These are phyloP conservation scores for Exophiala sideris DNA, from an alignment of 2,329 filamentous ascomycete genomes.

Conservation along the genomic window DNA sequence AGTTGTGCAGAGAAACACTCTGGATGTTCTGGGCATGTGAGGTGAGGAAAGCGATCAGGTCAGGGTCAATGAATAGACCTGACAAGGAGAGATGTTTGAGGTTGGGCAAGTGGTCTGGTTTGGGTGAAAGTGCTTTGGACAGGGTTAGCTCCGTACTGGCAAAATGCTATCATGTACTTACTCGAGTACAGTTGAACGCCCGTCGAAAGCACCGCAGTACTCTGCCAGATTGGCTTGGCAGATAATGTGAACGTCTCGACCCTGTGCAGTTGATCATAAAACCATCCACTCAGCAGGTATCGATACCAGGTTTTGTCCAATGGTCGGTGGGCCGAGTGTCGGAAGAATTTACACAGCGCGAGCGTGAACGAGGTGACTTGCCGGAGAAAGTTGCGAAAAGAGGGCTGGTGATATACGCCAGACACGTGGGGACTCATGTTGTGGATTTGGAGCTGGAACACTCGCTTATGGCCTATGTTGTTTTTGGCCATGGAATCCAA, in stretches of 20 bases:
- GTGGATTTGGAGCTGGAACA: background rate
- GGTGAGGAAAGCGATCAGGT: background rate
- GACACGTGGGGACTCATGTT: background rate
- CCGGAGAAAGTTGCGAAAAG: background rate
- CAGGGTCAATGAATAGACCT: background rate
- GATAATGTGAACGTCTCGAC: background rate
- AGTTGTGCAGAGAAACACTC: background rate
- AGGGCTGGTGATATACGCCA: constrained; percentile 1
- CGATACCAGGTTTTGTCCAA: background rate
- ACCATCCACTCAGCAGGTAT: background rate
- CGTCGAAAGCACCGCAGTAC: background rate
- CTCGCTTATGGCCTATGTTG: background rate
- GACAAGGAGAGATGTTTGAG: background rate
- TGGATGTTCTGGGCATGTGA: background rate
- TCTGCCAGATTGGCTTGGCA: background rate
- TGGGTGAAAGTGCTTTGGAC: background rate
- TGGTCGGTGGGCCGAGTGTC: background rate
- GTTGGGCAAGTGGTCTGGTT: background rate
- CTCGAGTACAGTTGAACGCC: background rate
- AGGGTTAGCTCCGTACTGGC: background rate
- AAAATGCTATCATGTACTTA: background rate
- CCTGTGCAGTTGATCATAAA: background rate
- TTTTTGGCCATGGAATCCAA: background rate
- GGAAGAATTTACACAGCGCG: background rate
- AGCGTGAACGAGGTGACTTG: background rate